Conservation (phyloP, 179 eudicot species). For the Vitellaria paradoxa region DNA sequence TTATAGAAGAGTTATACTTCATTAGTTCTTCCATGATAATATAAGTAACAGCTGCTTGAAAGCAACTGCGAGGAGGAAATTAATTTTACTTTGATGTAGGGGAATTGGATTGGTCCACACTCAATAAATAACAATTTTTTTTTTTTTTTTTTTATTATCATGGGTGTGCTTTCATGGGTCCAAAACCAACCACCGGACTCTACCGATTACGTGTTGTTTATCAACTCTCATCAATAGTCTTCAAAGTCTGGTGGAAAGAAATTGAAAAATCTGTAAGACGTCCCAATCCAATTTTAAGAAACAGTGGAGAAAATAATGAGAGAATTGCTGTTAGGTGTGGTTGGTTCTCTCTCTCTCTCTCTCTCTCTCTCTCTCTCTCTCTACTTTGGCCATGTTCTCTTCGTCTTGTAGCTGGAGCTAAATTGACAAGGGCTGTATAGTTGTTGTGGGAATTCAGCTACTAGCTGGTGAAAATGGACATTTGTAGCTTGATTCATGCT, state of each 20-base stretch:
- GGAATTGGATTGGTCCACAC: not conserved
- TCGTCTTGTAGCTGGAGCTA: too few relatives aligned
- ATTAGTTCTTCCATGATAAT: too few relatives aligned
- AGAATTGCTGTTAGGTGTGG: slow-evolving; percentile 9
- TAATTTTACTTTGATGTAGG: not conserved
- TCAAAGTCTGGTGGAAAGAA: not conserved
- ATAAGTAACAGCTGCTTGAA: slow-evolving; percentile 3
- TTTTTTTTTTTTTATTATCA: too few relatives aligned
- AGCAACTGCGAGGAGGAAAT: not conserved
- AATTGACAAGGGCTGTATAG: too few relatives aligned
- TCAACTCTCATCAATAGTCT: not conserved
- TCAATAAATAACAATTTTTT: not conserved
- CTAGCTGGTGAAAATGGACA: too few relatives aligned
- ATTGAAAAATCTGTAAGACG: not conserved
- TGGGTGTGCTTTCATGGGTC: slow-evolving; percentile 12
- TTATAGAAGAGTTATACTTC: too few relatives aligned
- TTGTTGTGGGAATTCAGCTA: too few relatives aligned
- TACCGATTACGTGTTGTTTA: not conserved
- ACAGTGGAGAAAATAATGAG: not conserved
- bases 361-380: not conserved
- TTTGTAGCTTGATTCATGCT: too few relatives aligned
- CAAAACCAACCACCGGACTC: slow-evolving; percentile 6
- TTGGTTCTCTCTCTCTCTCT: not conserved
- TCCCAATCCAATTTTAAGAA: slow-evolving; percentile 1
- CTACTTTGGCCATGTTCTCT: too few relatives aligned